Conservation (phyloP, 805 yeast species). For the Kockiozyma suomiensis region DNA sequence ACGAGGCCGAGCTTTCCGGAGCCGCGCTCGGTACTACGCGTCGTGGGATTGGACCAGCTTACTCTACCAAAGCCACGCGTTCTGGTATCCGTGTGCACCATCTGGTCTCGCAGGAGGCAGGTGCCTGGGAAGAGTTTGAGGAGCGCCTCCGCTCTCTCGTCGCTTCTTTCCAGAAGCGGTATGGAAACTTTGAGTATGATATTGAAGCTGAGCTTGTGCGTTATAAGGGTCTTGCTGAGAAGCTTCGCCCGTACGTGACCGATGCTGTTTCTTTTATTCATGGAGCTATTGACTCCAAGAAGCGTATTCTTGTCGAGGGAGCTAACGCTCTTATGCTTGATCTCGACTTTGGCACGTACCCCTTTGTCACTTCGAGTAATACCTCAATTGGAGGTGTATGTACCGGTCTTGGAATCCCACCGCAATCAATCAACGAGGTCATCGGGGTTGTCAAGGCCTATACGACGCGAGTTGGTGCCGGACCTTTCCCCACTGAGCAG, state of each 20-base stretch:
- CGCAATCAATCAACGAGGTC: slow-evolving; percentile 72
- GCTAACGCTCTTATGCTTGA: slow-evolving; percentile 98
- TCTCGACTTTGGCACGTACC: slow-evolving; percentile 96
- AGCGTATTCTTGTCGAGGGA: slow-evolving; percentile 93
- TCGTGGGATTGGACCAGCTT: slow-evolving; percentile 98
- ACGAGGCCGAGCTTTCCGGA: slow-evolving; percentile 83
- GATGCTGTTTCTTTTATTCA: slow-evolving; percentile 81
- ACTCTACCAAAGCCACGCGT: slow-evolving; percentile 94
- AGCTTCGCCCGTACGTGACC: slow-evolving; percentile 85
- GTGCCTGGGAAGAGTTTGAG: slow-evolving; percentile 91
- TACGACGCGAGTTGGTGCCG: slow-evolving; percentile 98
- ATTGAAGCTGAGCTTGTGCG: slow-evolving; percentile 74
- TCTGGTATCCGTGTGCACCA: slow-evolving; percentile 97
- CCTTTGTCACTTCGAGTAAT: slow-evolving; percentile 92
- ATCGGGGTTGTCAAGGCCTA: slow-evolving; percentile 98
- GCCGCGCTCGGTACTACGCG: slow-evolving; percentile 97
- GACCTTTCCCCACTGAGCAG: slow-evolving; percentile 99
- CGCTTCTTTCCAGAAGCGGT: slow-evolving; percentile 81
- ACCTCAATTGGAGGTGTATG: slow-evolving; percentile 98
- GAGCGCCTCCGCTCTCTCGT: slow-evolving; percentile 73
- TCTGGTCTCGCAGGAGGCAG: slow-evolving; percentile 83
- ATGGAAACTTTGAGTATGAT: slow-evolving; percentile 91
- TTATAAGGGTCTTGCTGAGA: slow-evolving; percentile 73
- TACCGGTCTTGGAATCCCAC: slow-evolving; percentile 97
- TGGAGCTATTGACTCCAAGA: slow-evolving; percentile 72